Percentiles rank a stretch among this genome's conserved stretches.
Conservation (phyloP, 768 basidiomycete species). For the Kwoniella dejecticola region DNA sequence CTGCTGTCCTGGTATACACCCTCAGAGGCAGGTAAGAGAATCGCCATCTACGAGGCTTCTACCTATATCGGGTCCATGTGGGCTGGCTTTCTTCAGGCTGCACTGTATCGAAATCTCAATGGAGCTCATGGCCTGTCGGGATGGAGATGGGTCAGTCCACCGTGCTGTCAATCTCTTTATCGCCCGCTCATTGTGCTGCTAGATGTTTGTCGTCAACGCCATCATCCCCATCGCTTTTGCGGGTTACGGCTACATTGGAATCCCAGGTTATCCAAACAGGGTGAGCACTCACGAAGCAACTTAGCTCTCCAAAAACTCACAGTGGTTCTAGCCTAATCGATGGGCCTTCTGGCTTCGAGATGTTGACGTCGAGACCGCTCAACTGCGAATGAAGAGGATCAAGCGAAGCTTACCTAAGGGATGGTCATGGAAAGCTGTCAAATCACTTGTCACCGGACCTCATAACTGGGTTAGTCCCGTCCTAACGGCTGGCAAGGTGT, state of each 20-base stretch:
- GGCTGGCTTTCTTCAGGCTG: conserved; percentile 58
- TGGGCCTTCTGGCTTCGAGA: background rate
- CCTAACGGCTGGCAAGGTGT: no score
- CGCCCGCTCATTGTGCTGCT: no score
- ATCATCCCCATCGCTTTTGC: background rate
- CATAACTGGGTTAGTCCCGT: conserved; percentile 13
- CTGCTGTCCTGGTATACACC: conserved; percentile 15
- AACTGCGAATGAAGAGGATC: background rate
- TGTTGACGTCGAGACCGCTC: background rate
- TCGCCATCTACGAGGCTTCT: conserved; percentile 48
- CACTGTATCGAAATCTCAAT: conserved; percentile 57
- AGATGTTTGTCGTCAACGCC: conserved; percentile 3
- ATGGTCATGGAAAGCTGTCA: conserved; percentile 3
- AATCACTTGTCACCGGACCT: background rate
- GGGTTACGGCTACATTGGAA: conserved; percentile 6
- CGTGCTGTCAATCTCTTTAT: background rate
- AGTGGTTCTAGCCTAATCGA: background rate
- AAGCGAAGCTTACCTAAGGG: background rate
- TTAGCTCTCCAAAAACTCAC: no score
- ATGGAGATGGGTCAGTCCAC: conserved; percentile 11
- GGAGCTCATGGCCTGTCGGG: conserved; percentile 50
- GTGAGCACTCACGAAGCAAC: no score
- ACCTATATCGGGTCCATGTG: conserved; percentile 38
- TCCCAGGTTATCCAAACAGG: conserved; percentile 8
- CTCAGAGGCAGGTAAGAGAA: conserved; percentile 58